Conservation (phyloP, 305 asterid genomes). For the Fraxinus nigra region DNA sequence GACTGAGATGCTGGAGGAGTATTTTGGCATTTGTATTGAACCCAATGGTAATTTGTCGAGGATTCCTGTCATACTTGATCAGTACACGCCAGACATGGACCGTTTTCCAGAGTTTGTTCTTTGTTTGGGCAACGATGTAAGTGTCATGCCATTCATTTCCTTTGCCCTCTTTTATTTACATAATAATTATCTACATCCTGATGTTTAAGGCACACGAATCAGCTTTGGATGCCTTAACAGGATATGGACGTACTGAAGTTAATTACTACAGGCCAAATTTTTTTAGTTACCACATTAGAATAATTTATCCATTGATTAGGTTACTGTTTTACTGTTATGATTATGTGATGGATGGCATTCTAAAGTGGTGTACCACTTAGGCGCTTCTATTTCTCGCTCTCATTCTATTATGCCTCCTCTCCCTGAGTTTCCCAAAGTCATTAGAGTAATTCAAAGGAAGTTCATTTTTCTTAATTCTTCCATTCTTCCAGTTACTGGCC, state of each 20-base stretch:
- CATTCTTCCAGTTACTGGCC: background rate
- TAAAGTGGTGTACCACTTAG: background rate
- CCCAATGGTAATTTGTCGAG: constrained; percentile 69
- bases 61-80: constrained; percentile 93
- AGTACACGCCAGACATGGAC: constrained; percentile 97
- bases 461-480: background rate
- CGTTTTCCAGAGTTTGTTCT: constrained; percentile 64
- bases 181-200: background rate
- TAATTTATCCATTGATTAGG: background rate
- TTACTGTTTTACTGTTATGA: background rate
- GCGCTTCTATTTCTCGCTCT: background rate
- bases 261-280: background rate
- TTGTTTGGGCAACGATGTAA: constrained; percentile 23
- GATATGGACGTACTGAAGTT: constrained; percentile 16
- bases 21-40: constrained; percentile 69
- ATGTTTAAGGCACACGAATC: background rate
- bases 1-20: constrained; percentile 81
- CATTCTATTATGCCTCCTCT: background rate
- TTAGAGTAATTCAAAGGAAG: background rate
- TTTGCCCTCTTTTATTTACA: constrained; percentile 2
- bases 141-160: constrained; percentile 32
- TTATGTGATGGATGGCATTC: constrained; percentile 1
- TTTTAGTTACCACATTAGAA: background rate
- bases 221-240: constrained; percentile 12
- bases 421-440: background rate